Conservation (phyloP, 306 rosid genomes). For the Quillaja saponaria region DNA sequence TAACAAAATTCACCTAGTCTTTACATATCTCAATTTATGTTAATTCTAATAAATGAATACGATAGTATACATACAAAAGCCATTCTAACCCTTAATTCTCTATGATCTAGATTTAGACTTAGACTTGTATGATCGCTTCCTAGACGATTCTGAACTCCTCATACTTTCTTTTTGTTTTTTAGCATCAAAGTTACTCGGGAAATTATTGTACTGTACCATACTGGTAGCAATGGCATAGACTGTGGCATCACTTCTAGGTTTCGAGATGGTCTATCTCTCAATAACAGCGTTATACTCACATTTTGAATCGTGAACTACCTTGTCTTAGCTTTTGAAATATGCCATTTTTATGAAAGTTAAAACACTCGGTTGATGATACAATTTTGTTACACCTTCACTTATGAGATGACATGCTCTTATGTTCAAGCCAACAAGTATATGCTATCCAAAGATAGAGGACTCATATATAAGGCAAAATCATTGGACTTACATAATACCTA, state of each 20-base stretch:
- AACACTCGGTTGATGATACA: constrained; percentile 46
- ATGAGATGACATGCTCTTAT: too few species aligned
- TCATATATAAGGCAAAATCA: constrained; percentile 5
- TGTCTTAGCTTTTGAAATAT: constrained; percentile 73
- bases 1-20: constrained; percentile 95
- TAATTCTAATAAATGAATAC: constrained; percentile 26
- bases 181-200: constrained; percentile 51
- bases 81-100: constrained; percentile 31
- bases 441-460: background rate
- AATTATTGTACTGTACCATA: constrained; percentile 53
- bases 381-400: background rate
- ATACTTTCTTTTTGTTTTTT: constrained; percentile 44
- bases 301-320: constrained; percentile 58
- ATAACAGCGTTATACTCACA: constrained; percentile 73
- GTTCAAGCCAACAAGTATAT: background rate
- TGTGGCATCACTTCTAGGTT: constrained; percentile 62
- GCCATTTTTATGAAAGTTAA: constrained; percentile 56
- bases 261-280: constrained; percentile 52
- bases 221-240: constrained; percentile 78
- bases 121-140: constrained; percentile 71
- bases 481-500: too few species aligned
- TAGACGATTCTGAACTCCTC: constrained; percentile 56
- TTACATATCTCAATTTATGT: constrained; percentile 23
- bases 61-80: constrained; percentile 42
- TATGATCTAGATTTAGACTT: constrained; percentile 54